phyloP scores from a whole-genome alignment of 495 filamentous ascomycete genomes.

The Tuber magnatum region DNA sequence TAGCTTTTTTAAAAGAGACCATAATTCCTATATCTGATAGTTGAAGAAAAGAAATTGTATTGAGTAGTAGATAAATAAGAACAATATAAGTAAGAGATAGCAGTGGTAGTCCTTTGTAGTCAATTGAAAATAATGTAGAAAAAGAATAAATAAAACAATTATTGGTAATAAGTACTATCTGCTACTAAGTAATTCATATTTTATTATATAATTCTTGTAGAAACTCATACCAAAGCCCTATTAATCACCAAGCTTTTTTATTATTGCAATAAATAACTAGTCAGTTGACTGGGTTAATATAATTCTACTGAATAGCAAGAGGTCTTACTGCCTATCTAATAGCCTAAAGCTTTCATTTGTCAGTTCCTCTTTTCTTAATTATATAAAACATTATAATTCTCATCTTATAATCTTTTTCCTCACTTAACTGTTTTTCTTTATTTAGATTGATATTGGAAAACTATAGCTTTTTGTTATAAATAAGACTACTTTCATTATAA shows the following conservation, averaged over 20 bases:
- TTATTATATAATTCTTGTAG: conserved; percentile 28
- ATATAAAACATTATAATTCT: too few relatives aligned
- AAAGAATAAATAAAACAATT: conserved; percentile 41
- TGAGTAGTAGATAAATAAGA: too few relatives aligned
- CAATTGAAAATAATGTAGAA: too few relatives aligned
- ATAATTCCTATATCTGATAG: too few relatives aligned
- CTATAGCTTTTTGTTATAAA: conserved; percentile 19
- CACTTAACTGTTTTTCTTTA: neutral
- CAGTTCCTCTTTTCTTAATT: conserved; percentile 30
- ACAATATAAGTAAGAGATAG: too few relatives aligned
- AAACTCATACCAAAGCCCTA: conserved; percentile 21
- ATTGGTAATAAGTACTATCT: conserved; percentile 38
- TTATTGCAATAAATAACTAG: conserved; percentile 10
- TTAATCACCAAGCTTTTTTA: conserved; percentile 12
- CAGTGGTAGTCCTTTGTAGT: too few relatives aligned
- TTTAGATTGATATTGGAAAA: neutral
- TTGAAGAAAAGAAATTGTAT: too few relatives aligned
- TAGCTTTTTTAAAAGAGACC: too few relatives aligned
- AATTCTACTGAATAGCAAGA: neutral
- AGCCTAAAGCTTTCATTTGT: neutral
- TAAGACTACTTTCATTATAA: too few relatives aligned
- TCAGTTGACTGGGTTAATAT: conserved; percentile 9
- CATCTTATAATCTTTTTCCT: conserved; percentile 28
- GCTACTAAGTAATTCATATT: conserved; percentile 33
- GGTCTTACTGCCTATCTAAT: neutral